A percentile compares a stretch with the other conserved stretches of the same genome.
Evolutionary conservation across 2,329 filamentous ascomycete species (phyloP).

Genomic region (Didymella sp.): DNA sequence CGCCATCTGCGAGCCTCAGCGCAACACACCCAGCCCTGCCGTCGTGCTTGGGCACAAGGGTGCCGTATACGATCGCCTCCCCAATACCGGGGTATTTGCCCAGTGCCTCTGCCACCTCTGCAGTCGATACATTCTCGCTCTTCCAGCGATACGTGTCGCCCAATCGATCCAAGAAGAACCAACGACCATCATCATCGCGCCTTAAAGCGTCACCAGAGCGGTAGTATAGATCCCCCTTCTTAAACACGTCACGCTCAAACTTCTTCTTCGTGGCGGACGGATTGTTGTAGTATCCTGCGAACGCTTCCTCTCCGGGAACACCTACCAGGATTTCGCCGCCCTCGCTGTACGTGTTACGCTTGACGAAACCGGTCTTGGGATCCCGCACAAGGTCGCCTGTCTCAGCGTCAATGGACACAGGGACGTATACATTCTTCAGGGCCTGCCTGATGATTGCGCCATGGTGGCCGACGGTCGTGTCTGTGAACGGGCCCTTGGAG

Average conservation of each 20-base stretch:
- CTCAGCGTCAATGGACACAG: constrained; percentile 71
- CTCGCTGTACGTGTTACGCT: constrained; percentile 66
- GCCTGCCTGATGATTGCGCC: constrained; percentile 64
- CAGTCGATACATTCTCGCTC: constrained; percentile 56
- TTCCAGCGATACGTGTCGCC: constrained; percentile 60
- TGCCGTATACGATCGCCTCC: constrained; percentile 57
- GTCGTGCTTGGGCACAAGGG: constrained; percentile 54
- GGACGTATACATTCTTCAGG: constrained; percentile 63
- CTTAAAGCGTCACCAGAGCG: constrained; percentile 55
- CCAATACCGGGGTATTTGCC: constrained; percentile 51
- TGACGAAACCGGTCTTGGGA: constrained; percentile 69
- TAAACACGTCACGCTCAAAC: constrained; percentile 54
- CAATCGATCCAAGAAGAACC: constrained; percentile 56
- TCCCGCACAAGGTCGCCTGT: constrained; percentile 71
- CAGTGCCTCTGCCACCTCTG: constrained; percentile 54
- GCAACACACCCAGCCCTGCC: constrained; percentile 63
- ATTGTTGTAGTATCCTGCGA: constrained; percentile 73
- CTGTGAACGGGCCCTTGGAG: constrained; percentile 62
- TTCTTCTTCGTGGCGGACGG: constrained; percentile 67
- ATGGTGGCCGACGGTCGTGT: constrained; percentile 71
- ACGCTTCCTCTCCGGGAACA: constrained; percentile 53
- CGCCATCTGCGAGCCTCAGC: constrained; percentile 59
- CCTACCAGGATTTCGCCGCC: constrained; percentile 78
- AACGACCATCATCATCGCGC: constrained; percentile 52
- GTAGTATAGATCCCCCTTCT: constrained; percentile 55